phyloP scores from a whole-genome alignment of 768 basidiomycete genomes.

The Hortiboletus flavorubellus region DNA sequence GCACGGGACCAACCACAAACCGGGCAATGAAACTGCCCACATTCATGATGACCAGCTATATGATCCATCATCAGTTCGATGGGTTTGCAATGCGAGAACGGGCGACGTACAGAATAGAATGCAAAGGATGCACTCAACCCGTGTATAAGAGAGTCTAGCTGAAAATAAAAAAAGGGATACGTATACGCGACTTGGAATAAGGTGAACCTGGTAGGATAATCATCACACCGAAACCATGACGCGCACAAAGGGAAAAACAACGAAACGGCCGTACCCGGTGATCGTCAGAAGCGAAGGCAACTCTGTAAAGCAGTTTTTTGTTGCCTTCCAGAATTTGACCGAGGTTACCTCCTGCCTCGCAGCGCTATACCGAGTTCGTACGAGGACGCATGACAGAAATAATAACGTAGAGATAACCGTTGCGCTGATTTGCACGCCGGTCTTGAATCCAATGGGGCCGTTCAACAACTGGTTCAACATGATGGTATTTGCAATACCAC shows the following conservation, averaged over 20 bases:
- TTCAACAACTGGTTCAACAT: slow-evolving; percentile 50
- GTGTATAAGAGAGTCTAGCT: slow-evolving; percentile 50
- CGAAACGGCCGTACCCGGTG: slow-evolving; percentile 9
- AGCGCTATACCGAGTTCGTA: slow-evolving; percentile 32
- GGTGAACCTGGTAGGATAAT: slow-evolving; percentile 11
- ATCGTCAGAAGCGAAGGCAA: slow-evolving; percentile 26
- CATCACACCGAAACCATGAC: not conserved
- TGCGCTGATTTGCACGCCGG: slow-evolving; percentile 39
- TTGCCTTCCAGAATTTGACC: slow-evolving; percentile 14
- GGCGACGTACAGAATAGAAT: slow-evolving; percentile 47
- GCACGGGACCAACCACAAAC: slow-evolving; percentile 38
- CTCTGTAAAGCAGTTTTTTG: slow-evolving; percentile 23
- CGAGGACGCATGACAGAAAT: slow-evolving; percentile 35
- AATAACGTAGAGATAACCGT: slow-evolving; percentile 37
- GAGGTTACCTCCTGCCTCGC: not conserved
- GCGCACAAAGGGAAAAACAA: not conserved
- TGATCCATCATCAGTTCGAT: not conserved
- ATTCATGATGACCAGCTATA: slow-evolving; percentile 52
- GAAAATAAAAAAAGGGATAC: slow-evolving; percentile 57
- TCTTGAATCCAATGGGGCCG: slow-evolving; percentile 43
- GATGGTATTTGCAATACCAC: slow-evolving; percentile 56
- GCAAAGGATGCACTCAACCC: slow-evolving; percentile 44
- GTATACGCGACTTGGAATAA: slow-evolving; percentile 40
- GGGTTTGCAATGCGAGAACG: not conserved
- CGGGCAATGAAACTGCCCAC: slow-evolving; percentile 48